Evolutionary conservation across 2,329 filamentous ascomycete genomes (phyloP), one percentile per base, ranked within the genome.

Genomic region (Rhinocladiella similis): DNA sequence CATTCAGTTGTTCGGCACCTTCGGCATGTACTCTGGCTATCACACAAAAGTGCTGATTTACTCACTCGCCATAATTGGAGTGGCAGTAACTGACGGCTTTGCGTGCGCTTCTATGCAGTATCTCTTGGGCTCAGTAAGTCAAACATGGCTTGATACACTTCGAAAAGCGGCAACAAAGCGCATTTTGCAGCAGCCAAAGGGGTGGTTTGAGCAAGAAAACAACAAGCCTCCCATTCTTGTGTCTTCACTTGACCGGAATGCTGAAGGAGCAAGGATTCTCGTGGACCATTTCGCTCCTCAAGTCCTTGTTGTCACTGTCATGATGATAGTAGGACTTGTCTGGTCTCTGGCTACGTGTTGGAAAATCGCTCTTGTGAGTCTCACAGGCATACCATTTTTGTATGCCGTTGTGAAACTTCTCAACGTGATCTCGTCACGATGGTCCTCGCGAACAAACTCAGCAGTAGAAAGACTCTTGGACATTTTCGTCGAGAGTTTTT

Each of bases 231-330:
- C 79, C 1, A 78, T 80, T 1, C 78, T 97, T 41, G 84, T 80
- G 1, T 85, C 90, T 58, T 87, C 82, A 43, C 80, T 97, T 0
- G 90, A 96, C 66, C 83, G 88, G 14, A 89, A 90, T 65, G 89
- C 88, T 0, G 91, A 97, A 69, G 91, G 96, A 68, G 92, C 94
- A 83, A 83, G 89, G 7, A 91, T 90, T 64, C 75, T 97, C 0
- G 79, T 96, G 0, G 88, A 89, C 1, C 83, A 88, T 1, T 96
- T 96, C 66, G 79, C 87, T 0, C 87, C 88, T 1, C 83, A 88
- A 51, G 71, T 88, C 1, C 77, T 92, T 13, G 83, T 87, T 9
- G 85, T 89, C 3, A 68, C 78, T 0, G 72, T 84, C 50, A 92
- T 96, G 80, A 79, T 89, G 16, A 54, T 74, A 0, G 81, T 88